Conservation (phyloP, 192 early-diverging fungal species). For the Coemansia sp. region DNA sequence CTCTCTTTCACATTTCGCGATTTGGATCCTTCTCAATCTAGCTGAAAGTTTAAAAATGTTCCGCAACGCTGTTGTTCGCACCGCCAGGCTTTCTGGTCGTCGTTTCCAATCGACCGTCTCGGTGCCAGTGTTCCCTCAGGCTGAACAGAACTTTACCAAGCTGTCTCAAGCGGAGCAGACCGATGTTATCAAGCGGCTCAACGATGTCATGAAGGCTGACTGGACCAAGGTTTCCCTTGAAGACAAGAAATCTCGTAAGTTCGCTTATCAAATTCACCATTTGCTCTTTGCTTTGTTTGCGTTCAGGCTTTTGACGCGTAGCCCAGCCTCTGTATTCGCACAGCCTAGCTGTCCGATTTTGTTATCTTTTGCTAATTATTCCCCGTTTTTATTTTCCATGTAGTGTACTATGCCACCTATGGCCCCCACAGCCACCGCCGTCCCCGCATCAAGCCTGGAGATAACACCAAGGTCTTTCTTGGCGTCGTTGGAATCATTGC, state of each 20-base stretch:
- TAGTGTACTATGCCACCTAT: slow-evolving; percentile 93
- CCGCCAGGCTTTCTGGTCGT: slow-evolving; percentile 60
- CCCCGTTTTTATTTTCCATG: neutral
- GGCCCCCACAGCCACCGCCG: slow-evolving; percentile 89
- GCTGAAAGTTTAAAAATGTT: slow-evolving; percentile 50
- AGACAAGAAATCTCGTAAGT: slow-evolving; percentile 85
- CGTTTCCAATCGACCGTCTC: slow-evolving; percentile 57
- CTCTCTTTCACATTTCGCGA: slow-evolving; percentile 1
- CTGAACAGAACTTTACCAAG: slow-evolving; percentile 61
- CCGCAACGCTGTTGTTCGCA: slow-evolving; percentile 60
- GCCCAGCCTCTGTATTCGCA: neutral
- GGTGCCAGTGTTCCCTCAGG: slow-evolving; percentile 41
- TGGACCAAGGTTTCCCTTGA: slow-evolving; percentile 91
- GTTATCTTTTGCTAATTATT: slow-evolving; percentile 1
- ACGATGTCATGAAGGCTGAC: slow-evolving; percentile 88
- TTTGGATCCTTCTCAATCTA: slow-evolving; percentile 10
- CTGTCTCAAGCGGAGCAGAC: slow-evolving; percentile 79
- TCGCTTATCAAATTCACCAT: neutral
- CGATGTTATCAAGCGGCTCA: slow-evolving; percentile 74
- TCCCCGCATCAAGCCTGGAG: slow-evolving; percentile 66
- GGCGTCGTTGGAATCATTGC: slow-evolving; percentile 62
- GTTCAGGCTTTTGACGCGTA: neutral
- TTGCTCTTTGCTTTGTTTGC: neutral
- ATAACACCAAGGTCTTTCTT: slow-evolving; percentile 66
- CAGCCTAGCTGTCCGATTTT: neutral